Evolutionary conservation across 495 filamentous ascomycete genomes (phyloP), one percentile per base, ranked within the genome.

Genomic region (Podospora fimiseda): DNA sequence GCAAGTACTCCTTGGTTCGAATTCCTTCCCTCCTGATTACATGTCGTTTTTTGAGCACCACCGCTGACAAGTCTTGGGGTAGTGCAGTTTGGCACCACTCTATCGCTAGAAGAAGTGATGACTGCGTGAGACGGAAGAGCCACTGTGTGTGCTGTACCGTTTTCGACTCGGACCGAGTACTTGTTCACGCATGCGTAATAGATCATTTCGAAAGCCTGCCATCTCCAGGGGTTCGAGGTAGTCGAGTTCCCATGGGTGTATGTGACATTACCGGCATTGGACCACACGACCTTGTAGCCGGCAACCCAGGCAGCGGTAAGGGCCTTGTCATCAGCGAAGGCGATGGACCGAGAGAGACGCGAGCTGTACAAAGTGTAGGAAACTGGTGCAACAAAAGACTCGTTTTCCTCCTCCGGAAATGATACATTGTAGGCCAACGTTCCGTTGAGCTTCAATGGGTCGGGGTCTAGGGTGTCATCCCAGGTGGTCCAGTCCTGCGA

Each of bases 391-490:
- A 54, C 37, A 33, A 54, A 54, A 37, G 24, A n/a, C 20, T 43
- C 46, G 30, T 44, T 14, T 13, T 13, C 43, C 18, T 45, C 48
- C 8, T 43, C 42, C 5, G 48, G 53, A 37, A 56, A 40, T 9
- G 47, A 50, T 13, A 50, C 53, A 11, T 50, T 50, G 47, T 38
- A 56, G 24, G 52, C 52, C 18, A 54, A 38, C 13, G 52, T 54
- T 16, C 52, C 52, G 36, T 54, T 54, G 2, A 54, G 43, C 3
- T 11, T 18, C 4, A 54, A 16, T 9, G 43, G 43, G 23, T 54
- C 21, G 4, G 9, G 3, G 37, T 48, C 52, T 2, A 48, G 6
- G 9, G 22, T 48, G 24, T 22, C 30, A 18, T 48, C 43, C 52
- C 52, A 54, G 13, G 47, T 38, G 2, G 53, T 56, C 48, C 53